Evolutionary conservation across 2,329 filamentous ascomycete species (phyloP), one percentile per base, ranked within the genome.

Genomic region (Metarhizium anisopliae): DNA sequence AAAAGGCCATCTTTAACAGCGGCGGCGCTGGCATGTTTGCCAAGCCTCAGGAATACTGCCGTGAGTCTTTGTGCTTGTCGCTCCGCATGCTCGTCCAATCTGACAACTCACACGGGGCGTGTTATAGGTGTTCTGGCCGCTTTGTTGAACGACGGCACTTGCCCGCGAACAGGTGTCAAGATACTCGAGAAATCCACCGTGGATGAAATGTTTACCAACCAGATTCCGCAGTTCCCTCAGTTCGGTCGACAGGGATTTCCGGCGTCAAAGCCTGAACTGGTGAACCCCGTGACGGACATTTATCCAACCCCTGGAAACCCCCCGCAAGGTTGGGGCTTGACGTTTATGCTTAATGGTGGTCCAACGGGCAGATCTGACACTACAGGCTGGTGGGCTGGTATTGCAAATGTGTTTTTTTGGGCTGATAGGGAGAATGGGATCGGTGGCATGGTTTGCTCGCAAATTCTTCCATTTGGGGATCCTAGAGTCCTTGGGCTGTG

Each of bases 261-360:
- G 0, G 72, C 74, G 1, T 69, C 77, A 0, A 81, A 81, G 58
- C 74, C 75, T 0, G 69, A 76, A 14, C 67, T 80, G 8, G 74
- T 76, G 2, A 78, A 80, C 60, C 64, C 67, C 0, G 58, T 77
- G 2, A 68, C 73, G 0, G 79, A 84, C 35, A 54, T 85, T 13
- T 85, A 80, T 60, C 73, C 73, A 0, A 64, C 73, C 2, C 51
- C 67, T 0, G 63, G 66, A 0, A 63, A 78, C 57, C 75, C 74
- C 47, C 78, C 83, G 0, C 83, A 87, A 63, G 85, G 85, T 11
- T 87, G 83, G 83, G 83, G 83, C 0, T 68, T 87, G 36, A 78
- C 74, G 0, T 82, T 83, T 51, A 79, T 84, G 74, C 66, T 84
- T 13, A 79, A 67, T 16, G 74, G 75, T 0, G 75, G 74, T 0